Evolutionary conservation across 2,329 filamentous ascomycete genomes (phyloP).

Genomic region (Microdochium paspali): DNA sequence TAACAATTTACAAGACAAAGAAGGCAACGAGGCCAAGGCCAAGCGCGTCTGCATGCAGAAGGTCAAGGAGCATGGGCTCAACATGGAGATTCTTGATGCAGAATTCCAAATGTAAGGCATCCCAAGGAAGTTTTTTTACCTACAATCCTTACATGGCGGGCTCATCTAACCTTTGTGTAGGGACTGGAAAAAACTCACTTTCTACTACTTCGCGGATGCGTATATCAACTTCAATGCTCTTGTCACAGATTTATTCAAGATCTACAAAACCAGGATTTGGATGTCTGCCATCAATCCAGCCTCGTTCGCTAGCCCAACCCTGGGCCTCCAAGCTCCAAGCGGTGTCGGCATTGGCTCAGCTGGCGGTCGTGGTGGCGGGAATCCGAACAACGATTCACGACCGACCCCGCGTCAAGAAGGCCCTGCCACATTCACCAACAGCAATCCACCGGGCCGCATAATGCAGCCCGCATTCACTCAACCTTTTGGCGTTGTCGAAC

Average conservation of each 20-base stretch:
- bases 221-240: conserved; percentile 99
- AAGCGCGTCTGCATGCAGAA: conserved; percentile 96
- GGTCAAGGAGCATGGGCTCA: conserved; percentile 84
- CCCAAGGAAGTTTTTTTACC: too few species aligned
- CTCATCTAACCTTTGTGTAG: conserved; percentile 35
- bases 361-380: conserved; percentile 37
- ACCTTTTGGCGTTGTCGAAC: conserved; percentile 30
- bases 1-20: conserved; percentile 81
- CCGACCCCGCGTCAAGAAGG: conserved; percentile 31
- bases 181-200: conserved; percentile 98
- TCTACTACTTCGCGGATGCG: conserved; percentile 96
- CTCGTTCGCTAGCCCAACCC: conserved; percentile 74
- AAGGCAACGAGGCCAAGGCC: conserved; percentile 94
- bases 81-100: conserved; percentile 98
- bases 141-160: neutral
- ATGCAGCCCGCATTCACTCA: conserved; percentile 32
- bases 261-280: conserved; percentile 99
- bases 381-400: conserved; percentile 36
- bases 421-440: conserved; percentile 25
- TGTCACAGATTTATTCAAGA: conserved; percentile 95
- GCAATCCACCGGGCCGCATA: conserved; percentile 26
- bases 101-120: conserved; percentile 91
- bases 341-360: conserved; percentile 58
- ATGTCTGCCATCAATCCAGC: conserved; percentile 99
- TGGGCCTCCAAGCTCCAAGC: conserved; percentile 62